A percentile compares a stretch with the other conserved stretches of the same genome.
Conservation (phyloP, 1,139 yeast genomes). For the Candida labiduridarum region DNA sequence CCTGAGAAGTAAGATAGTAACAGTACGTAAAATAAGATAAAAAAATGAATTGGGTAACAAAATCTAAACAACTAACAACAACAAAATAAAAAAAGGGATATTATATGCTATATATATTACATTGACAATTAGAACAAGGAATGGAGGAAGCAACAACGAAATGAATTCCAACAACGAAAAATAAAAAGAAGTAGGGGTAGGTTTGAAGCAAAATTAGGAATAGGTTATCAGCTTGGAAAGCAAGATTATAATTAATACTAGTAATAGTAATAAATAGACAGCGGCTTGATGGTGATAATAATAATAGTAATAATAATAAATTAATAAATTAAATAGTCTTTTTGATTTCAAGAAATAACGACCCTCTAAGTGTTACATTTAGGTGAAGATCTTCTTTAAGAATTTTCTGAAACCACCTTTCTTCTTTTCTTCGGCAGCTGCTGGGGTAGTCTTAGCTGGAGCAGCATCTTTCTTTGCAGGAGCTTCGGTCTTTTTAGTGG, state of each 20-base stretch:
- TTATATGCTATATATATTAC: constrained; percentile 4
- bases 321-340: constrained; percentile 1
- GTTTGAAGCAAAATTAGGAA: not conserved
- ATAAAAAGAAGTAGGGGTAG: not conserved
- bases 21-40: not conserved
- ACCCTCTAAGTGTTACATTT: not conserved
- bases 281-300: not conserved
- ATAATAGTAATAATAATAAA: not conserved
- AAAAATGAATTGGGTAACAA: not conserved
- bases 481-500: constrained; percentile 11
- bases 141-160: not conserved
- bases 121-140: constrained; percentile 3
- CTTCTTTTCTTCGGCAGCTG: constrained; percentile 17
- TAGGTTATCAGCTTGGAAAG: not conserved
- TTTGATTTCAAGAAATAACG: not conserved
- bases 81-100: not conserved
- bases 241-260: not conserved
- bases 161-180: constrained; percentile 1
- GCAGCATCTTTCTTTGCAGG: constrained; percentile 11
- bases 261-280: not conserved
- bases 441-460: constrained; percentile 6
- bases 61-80: constrained; percentile 1
- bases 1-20: not conserved
- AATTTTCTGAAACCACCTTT: constrained; percentile 18
- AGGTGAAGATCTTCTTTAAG: constrained; percentile 16